Conservation (phyloP, 2,329 filamentous ascomycete species). For the Corniculantispora saksenae region DNA sequence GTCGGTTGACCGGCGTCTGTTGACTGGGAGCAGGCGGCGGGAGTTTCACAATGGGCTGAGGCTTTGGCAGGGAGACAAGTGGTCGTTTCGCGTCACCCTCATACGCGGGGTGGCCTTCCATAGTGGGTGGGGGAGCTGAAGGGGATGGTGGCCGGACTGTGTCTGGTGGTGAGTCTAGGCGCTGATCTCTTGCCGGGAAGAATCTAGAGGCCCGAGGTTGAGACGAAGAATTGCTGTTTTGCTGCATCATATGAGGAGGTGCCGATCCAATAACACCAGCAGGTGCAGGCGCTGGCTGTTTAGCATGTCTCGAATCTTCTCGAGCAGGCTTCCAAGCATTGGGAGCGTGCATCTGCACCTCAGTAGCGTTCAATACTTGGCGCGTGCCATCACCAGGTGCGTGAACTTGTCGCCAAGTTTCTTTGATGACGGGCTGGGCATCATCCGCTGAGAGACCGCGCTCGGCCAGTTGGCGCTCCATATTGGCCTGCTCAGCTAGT, state of each 20-base stretch:
- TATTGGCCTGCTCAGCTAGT: slow-evolving; percentile 41
- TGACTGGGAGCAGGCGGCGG: slow-evolving; percentile 54
- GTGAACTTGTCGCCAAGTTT: slow-evolving; percentile 54
- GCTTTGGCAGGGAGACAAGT: slow-evolving; percentile 68
- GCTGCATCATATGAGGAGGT: slow-evolving; percentile 28
- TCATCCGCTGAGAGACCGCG: slow-evolving; percentile 47
- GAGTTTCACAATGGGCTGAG: slow-evolving; percentile 78
- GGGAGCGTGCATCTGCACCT: slow-evolving; percentile 31
- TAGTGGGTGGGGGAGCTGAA: slow-evolving; percentile 71
- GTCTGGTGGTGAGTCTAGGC: slow-evolving; percentile 41
- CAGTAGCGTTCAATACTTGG: slow-evolving; percentile 27
- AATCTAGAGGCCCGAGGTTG: slow-evolving; percentile 59
- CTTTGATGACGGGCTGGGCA: slow-evolving; percentile 50
- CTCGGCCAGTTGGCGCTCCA: slow-evolving; percentile 46
- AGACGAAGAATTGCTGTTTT: slow-evolving; percentile 37
- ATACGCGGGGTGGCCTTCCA: slow-evolving; percentile 70
- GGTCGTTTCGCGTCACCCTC: slow-evolving; percentile 66
- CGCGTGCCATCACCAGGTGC: slow-evolving; percentile 39
- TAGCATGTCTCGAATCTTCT: slow-evolving; percentile 26
- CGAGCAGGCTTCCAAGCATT: slow-evolving; percentile 34
- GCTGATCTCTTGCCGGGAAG: slow-evolving; percentile 58
- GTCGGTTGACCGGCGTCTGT: slow-evolving; percentile 24
- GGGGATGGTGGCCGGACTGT: slow-evolving; percentile 56
- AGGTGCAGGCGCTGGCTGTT: background rate
- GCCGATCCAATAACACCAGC: slow-evolving; percentile 11